Base-by-base conservation (phyloP, 768 basidiomycete species). In the Porpolomopsis calyptriformis region DNA sequence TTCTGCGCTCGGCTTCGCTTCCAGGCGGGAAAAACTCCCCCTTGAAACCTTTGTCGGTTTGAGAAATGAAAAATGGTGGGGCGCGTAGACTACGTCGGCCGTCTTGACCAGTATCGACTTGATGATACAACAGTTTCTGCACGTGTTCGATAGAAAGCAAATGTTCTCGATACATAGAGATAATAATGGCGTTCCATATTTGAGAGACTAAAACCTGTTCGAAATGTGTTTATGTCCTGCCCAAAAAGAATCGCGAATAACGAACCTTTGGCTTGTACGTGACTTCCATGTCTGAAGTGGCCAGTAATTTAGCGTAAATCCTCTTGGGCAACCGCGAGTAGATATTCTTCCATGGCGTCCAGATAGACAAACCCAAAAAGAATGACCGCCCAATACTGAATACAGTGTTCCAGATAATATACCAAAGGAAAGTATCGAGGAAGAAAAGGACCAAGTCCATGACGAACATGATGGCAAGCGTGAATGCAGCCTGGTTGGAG, bases 111-210 rank as follows among this genome's bases (percentile, higher is more conserved):
- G 71, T 70, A 53, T 94, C 91, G 24, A 98, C 87, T 60, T 99
- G 96, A 63, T 98, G 96, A 55, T 99, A 98, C 7, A 98, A 78
- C 9, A 98, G 68, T 61, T 94, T 96, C 68, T 99, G 96, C 34
- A 99, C 94, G 56, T 99, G 96, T 55, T 97, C 92, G 58, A 99
- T 99, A 40, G 93, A 97, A 27, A 98, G 71, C n/a, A 99, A 64
- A 60, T 98, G 96, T 63, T 99, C 96, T 58, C 96, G 83, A 65
- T 98, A 99, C 96, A 99, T 99, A 11, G 94, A 98, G 54, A 99
- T 98, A 66, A 99, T 96, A 67, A 99, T 83, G 19, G 96, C 96
- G 61, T 99, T 99, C 96, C 96, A 98, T 46, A 99, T 93, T 66
- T 97, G 96, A 12, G 93, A 96, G 36, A 99, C 94, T 33, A 99